phyloP scores from a whole-genome alignment of 2,329 filamentous ascomycete genomes.

The Pyricularia sp. region DNA sequence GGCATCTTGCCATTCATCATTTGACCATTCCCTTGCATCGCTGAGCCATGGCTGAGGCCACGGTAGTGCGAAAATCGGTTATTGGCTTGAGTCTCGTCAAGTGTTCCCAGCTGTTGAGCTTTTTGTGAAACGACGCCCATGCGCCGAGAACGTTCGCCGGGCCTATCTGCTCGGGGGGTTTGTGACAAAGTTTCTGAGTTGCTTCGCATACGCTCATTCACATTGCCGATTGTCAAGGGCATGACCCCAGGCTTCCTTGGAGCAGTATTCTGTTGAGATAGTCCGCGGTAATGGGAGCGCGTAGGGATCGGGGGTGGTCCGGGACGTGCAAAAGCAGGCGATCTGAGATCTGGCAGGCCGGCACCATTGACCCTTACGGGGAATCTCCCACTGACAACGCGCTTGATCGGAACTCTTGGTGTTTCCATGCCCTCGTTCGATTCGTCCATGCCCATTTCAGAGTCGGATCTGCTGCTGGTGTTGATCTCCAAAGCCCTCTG shows the following conservation, averaged over 20 bases:
- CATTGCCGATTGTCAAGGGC: conserved; percentile 58
- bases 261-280: conserved; percentile 57
- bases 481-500: conserved; percentile 27
- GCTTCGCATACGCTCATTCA: conserved; percentile 57
- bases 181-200: conserved; percentile 54
- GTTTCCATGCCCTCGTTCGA: conserved; percentile 71
- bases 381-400: conserved; percentile 55
- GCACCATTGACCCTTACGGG: conserved; percentile 65
- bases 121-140: conserved; percentile 56
- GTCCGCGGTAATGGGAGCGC: conserved; percentile 69
- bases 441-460: conserved; percentile 49
- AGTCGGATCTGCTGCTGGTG: conserved; percentile 40
- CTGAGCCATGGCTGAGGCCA: conserved; percentile 59
- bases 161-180: conserved; percentile 32
- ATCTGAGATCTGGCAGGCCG: conserved; percentile 58
- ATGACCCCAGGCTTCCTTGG: conserved; percentile 64
- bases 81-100: conserved; percentile 53
- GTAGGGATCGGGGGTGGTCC: conserved; percentile 61
- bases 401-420: conserved; percentile 54
- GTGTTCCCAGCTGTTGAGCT: conserved; percentile 48
- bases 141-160: conserved; percentile 37
- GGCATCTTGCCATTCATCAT: conserved; percentile 36
- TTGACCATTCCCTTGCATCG: conserved; percentile 46
- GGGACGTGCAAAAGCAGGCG: conserved; percentile 55
- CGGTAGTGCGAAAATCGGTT: conserved; percentile 60